These are phyloP conservation scores for Leishmania martiniquensis DNA, from an alignment of 208 protist species.

Conservation along the genomic window DNA sequence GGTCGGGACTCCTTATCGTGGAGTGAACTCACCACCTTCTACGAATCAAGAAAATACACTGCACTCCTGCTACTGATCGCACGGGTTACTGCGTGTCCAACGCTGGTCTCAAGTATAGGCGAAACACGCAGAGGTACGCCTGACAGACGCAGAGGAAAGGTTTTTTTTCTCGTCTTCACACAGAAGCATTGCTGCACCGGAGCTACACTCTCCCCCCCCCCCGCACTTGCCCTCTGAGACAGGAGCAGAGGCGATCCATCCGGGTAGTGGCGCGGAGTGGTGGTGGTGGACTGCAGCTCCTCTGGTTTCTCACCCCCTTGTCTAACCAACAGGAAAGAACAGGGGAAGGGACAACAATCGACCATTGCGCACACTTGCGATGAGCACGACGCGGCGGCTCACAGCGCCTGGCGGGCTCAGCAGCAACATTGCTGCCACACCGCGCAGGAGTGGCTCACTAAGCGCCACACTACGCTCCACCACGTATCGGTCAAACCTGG, in stretches of 20 bases:
- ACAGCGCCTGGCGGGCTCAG: conserved; percentile 1
- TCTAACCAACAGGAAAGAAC: neutral
- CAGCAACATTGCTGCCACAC: neutral
- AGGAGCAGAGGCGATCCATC: neutral
- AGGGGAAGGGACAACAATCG: too few relatives aligned
- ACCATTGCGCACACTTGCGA: neutral
- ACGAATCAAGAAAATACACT: neutral
- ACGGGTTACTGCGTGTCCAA: neutral
- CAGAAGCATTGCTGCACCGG: neutral
- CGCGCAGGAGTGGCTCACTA: conserved; percentile 13
- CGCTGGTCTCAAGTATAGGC: neutral
- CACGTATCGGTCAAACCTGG: neutral
- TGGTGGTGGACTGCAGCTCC: neutral
- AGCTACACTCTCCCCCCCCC: neutral
- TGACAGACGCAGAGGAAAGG: neutral
- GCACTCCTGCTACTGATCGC: neutral
- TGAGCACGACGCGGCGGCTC: conserved; percentile 3
- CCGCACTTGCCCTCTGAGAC: too few relatives aligned
- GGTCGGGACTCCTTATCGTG: neutral
- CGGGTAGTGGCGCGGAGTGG: neutral
- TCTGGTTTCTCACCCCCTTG: neutral
- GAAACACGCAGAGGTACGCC: neutral
- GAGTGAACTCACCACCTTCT: neutral
- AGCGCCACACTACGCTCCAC: conserved; percentile 14
- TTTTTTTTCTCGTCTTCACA: too few relatives aligned